Percentiles rank a stretch among this genome's conserved stretches.
phyloP scores from a whole-genome alignment of 257 asterid species.

The Mentha longifolia region DNA sequence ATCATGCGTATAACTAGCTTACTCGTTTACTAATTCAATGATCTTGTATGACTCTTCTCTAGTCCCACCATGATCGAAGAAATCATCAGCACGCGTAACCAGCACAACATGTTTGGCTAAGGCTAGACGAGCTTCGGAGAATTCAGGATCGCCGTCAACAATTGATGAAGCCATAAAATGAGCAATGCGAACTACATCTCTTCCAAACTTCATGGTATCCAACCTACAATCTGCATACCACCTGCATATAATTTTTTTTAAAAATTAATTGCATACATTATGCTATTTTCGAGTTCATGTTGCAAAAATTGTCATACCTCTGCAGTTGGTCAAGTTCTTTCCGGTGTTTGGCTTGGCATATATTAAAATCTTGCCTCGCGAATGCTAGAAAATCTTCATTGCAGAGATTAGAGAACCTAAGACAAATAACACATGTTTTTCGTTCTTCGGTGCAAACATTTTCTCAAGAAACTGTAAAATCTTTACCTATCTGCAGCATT shows the following conservation, averaged over 20 bases:
- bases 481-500: slow-evolving; percentile 42
- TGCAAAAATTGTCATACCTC: slow-evolving; percentile 34
- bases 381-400: slow-evolving; percentile 35
- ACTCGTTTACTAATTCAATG: slow-evolving; percentile 40
- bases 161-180: slow-evolving; percentile 36
- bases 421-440: not conserved
- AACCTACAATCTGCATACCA: slow-evolving; percentile 47
- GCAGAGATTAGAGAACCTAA: slow-evolving; percentile 32
- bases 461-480: no score
- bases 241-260: no score
- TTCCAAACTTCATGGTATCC: slow-evolving; percentile 33
- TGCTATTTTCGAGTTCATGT: not conserved
- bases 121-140: slow-evolving; percentile 40
- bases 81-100: slow-evolving; percentile 44
- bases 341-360: slow-evolving; percentile 44
- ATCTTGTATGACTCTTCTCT: slow-evolving; percentile 41
- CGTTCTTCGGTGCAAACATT: not conserved
- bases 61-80: slow-evolving; percentile 46
- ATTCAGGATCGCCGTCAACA: slow-evolving; percentile 32
- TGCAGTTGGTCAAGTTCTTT: slow-evolving; percentile 47
- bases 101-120: slow-evolving; percentile 39
- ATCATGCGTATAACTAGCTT: not conserved
- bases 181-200: slow-evolving; percentile 23
- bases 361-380: slow-evolving; percentile 38
- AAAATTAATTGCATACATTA: not conserved